Conservation (phyloP, 1,284 basidiomycete species). For the Coniophora puteana region DNA sequence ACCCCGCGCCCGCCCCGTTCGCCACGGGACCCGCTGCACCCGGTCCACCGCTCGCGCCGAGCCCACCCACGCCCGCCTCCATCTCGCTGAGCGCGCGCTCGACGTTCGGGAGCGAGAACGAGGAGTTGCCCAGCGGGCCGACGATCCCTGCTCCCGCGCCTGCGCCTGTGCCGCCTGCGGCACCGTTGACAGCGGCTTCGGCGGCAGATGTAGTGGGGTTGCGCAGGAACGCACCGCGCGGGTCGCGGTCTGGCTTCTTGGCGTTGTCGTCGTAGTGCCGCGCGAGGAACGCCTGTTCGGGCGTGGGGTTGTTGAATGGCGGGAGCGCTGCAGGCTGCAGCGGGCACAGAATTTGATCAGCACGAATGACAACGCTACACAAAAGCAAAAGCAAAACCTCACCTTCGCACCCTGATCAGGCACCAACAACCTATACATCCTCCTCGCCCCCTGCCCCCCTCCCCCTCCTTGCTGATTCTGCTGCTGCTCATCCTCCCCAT, state of each 20-base stretch:
- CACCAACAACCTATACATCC: conserved; percentile 59
- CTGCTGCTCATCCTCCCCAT: conserved; percentile 35
- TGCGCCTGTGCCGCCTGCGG: too few species aligned
- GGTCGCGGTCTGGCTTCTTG: conserved; percentile 85
- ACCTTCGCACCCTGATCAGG: conserved; percentile 73
- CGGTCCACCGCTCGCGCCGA: conserved; percentile 27
- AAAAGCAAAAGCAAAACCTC: conserved; percentile 14
- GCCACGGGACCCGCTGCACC: conserved; percentile 32
- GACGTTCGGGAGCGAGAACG: conserved; percentile 80
- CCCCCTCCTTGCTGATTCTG: too few species aligned
- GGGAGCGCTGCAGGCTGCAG: conserved; percentile 62
- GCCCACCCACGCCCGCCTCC: conserved; percentile 55
- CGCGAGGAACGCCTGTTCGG: conserved; percentile 84
- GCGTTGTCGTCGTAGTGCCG: conserved; percentile 88
- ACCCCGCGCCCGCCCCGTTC: conserved; percentile 25
- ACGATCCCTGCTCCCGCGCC: conserved; percentile 67
- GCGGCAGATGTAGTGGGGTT: conserved; percentile 51
- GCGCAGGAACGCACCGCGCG: conserved; percentile 81
- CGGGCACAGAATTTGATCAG: conserved; percentile 6
- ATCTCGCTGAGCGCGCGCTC: conserved; percentile 84
- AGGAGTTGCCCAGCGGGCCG: conserved; percentile 82
- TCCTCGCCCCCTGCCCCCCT: conserved; percentile 59
- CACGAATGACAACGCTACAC: too few species aligned
- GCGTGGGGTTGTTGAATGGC: conserved; percentile 72
- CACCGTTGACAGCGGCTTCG: too few species aligned